These are phyloP conservation scores for Kitagawia praeruptora DNA, from an alignment of 129 eudicot genomes.

Conservation along the genomic window DNA sequence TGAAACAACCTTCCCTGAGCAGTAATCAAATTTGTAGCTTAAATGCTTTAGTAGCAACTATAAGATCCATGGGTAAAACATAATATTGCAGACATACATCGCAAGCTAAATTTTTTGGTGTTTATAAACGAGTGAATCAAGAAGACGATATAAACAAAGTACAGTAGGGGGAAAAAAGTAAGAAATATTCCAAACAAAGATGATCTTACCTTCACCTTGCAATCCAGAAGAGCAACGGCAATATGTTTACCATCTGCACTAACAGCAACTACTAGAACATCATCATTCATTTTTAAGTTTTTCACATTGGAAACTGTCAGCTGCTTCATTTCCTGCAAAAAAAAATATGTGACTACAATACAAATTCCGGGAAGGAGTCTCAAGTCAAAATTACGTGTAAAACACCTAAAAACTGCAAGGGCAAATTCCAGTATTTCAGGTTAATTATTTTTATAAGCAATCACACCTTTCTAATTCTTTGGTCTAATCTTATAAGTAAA, in stretches of 20 bases:
- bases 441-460: neutral
- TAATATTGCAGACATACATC: neutral
- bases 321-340: slow-evolving; percentile 47
- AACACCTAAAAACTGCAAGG: neutral
- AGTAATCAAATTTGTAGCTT: neutral
- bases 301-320: slow-evolving; percentile 62
- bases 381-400: neutral
- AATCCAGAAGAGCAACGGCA: slow-evolving; percentile 79
- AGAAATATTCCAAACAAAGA: neutral
- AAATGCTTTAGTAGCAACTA: neutral
- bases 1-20: neutral
- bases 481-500: neutral
- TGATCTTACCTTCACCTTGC: slow-evolving; percentile 69
- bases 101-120: neutral
- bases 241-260: slow-evolving; percentile 79
- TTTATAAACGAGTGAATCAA: neutral
- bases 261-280: slow-evolving; percentile 68
- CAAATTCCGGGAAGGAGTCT: neutral
- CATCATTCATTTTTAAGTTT: slow-evolving; percentile 74
- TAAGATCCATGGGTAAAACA: neutral
- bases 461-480: neutral
- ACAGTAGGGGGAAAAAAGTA: neutral
- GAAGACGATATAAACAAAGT: neutral
- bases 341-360: neutral
- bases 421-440: neutral